Base-by-base conservation (phyloP, 805 yeast species). In the Candida berthetii region DNA sequence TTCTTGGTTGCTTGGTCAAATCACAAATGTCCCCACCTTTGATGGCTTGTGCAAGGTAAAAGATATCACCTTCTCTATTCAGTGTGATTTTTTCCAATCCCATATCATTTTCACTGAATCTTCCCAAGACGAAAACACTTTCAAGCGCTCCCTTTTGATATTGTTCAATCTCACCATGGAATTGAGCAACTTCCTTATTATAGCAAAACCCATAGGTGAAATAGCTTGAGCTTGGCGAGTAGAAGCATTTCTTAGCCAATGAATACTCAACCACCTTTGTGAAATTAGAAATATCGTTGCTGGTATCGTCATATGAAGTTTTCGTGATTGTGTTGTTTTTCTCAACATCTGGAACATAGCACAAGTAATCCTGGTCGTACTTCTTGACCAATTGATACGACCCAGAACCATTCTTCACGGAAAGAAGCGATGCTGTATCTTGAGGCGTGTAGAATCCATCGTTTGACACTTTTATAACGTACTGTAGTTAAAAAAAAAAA, bases 1-100 rank as follows among this genome's bases (percentile, higher is more conserved):
- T 40, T 42, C 61, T 44, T 11, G 52, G 48, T 25, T 41, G 40
- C 3, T 54, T 50, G 1, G 55, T 55, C 34, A 55, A 37, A 38
- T 56, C 60, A 45, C 61, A 56, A 7, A 49, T 38, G 2, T 53
- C 40, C 2, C 61, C 61, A 29, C 46, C 41, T 2, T 28, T 36
- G 35, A 53, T 31, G 31, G 31, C 10, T 38, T 37, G 42, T 2
- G 39, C 15, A 3, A 53, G 34, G 13, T 36, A 33, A 28, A 42
- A 31, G 6, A 39, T 32, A 14, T 48, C 50, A 6, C 43, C 33
- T n/a, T 44, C 47, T 34, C 40, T 42, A 14, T 37, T 40, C 15
- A 36, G 1, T 38, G 36, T 17, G 38, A 43, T 17, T 42, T 16
- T 14, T 22, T 24, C 4, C 38, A 38, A 11, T 31, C 9, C 13